These are phyloP conservation scores for Staphylotrichum longicolle DNA, from an alignment of 495 filamentous ascomycete species.

Conservation along the genomic window DNA sequence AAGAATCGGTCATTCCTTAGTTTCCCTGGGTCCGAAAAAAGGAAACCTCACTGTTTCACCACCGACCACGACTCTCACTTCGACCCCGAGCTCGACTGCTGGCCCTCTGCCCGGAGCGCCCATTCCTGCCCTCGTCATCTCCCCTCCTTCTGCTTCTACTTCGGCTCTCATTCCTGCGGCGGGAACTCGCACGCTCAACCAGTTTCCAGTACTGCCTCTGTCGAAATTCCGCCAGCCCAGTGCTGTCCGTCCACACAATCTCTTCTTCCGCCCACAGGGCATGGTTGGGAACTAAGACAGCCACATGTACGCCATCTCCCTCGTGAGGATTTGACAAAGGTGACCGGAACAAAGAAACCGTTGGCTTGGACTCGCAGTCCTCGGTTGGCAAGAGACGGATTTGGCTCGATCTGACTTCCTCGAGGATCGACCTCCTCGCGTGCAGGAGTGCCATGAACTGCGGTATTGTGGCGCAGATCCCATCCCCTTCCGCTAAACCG, in stretches of 20 bases:
- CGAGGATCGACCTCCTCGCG: conserved; percentile 24
- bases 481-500: conserved; percentile 23
- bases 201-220: conserved; percentile 25
- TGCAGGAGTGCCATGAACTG: conserved; percentile 33
- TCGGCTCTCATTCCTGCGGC: not conserved
- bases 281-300: conserved; percentile 27
- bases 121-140: not conserved
- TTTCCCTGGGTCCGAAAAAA: no score
- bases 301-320: conserved; percentile 28
- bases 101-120: not conserved
- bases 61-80: not conserved
- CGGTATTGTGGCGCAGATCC: conserved; percentile 28
- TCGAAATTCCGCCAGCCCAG: conserved; percentile 23
- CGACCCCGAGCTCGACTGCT: not conserved
- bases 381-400: conserved; percentile 6
- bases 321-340: conserved; percentile 23
- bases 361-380: conserved; percentile 7
- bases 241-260: conserved; percentile 29
- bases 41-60: not conserved
- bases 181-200: conserved; percentile 17
- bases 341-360: conserved; percentile 18
- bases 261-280: conserved; percentile 28
- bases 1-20: no score
- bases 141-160: conserved; percentile 10
- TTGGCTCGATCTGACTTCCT: conserved; percentile 20